Evolutionary conservation across 805 yeast genomes (phyloP), one percentile per base, ranked within the genome.

Genomic region (Wickerhamomyces rabaulensis): DNA sequence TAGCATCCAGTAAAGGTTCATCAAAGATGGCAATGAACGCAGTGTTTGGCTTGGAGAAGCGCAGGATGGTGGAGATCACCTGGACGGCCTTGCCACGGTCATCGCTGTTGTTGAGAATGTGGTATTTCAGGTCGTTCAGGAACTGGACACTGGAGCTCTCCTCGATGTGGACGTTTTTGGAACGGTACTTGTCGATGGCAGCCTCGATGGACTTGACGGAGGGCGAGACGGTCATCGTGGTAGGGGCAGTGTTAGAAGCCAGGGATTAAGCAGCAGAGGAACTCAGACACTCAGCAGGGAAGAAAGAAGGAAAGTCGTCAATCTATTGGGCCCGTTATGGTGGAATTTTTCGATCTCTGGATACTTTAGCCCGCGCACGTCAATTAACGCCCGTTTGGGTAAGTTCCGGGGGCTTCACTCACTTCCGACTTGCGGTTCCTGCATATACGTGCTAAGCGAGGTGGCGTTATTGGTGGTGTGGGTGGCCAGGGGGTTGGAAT

Each of bases 21-120:
- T 74, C 78, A 52, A 75, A 65, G 12, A 69, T 53, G 9, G 54
- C 46, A 20, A 61, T 48, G 48, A 70, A 65, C 7, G 61, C 66
- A 25, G 69, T 63, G 17, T 66, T 62, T 19, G 60, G 59, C 5
- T 79, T 76, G 7, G 75, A 70, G 20, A 67, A 63, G 39, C 78
- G 82, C 39, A 79, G 61, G 23, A 77, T 64, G 51, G 73, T 77
- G 27, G 82, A 76, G 26, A 82, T 61, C 4, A 79, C 79, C 2
- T 75, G 74, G 9, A 80, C 73, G 3, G 78, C 69, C 58, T 76
- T 78, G 41, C 75, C 71, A 51, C 72, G 70, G 47, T 78, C 83
- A 42, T 73, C 71, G 45, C 73, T 74, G 48, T 73, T 76, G 33
- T 44, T 47, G 47, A 73, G 54, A 27, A 78, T 72, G 40, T 74